These are phyloP conservation scores for Colletotrichum coccodes DNA, from an alignment of 2,329 filamentous ascomycete species.

Conservation along the genomic window DNA sequence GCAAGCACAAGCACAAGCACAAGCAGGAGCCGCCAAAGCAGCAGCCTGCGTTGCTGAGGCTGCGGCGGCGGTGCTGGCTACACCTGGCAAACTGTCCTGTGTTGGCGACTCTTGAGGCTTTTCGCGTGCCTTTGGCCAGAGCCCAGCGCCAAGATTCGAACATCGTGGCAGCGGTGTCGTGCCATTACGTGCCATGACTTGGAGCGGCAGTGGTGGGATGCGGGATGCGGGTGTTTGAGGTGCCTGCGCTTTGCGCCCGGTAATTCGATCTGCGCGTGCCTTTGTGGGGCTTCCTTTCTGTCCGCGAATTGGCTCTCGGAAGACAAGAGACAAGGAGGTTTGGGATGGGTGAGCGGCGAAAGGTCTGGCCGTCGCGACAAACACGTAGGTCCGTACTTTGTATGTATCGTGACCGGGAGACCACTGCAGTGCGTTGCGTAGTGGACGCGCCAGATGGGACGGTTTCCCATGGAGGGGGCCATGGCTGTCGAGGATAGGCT, in stretches of 20 bases:
- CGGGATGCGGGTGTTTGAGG: slow-evolving; percentile 27
- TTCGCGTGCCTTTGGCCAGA: neutral
- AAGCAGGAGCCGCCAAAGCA: neutral
- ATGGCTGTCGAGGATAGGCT: slow-evolving; percentile 20
- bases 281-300: slow-evolving; percentile 4
- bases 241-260: slow-evolving; percentile 26
- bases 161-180: slow-evolving; percentile 25
- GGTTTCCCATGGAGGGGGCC: slow-evolving; percentile 17
- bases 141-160: slow-evolving; percentile 11
- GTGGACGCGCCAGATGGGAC: slow-evolving; percentile 24
- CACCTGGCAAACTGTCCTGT: slow-evolving; percentile 5
- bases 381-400: slow-evolving; percentile 9
- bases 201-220: slow-evolving; percentile 5
- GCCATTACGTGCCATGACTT: neutral
- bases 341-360: neutral
- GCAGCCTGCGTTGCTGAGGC: slow-evolving; percentile 10
- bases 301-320: neutral
- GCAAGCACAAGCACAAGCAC: slow-evolving; percentile 1
- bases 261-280: slow-evolving; percentile 25
- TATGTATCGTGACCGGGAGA: slow-evolving; percentile 19
- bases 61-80: neutral
- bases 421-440: slow-evolving; percentile 5
- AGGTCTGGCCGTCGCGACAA: slow-evolving; percentile 17
- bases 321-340: neutral
- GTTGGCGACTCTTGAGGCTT: slow-evolving; percentile 2